Percentiles rank a stretch among this genome's conserved stretches.
Conservation (phyloP, 176 grass and related monocot species). For the Cenchrus purpureus region DNA sequence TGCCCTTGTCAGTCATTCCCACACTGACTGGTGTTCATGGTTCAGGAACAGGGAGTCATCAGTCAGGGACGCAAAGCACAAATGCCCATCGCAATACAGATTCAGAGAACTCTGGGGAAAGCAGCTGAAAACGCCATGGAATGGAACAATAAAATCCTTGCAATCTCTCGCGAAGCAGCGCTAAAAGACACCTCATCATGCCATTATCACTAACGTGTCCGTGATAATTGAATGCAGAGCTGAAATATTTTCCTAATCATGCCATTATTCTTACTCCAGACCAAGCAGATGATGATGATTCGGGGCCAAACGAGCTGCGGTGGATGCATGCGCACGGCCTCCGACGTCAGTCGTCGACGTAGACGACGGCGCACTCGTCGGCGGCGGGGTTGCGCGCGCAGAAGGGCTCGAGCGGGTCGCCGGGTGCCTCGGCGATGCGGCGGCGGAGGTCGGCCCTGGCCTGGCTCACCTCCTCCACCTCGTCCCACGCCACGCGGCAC, state of each 20-base stretch:
- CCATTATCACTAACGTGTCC: neutral
- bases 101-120: neutral
- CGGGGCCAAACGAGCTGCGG: neutral
- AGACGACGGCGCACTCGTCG: slow-evolving; percentile 59
- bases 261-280: neutral
- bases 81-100: neutral
- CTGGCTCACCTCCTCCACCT: slow-evolving; percentile 85
- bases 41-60: too few species aligned
- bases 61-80: neutral
- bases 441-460: slow-evolving; percentile 71
- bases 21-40: too few species aligned
- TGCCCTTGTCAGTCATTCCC: too few species aligned
- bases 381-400: slow-evolving; percentile 59
- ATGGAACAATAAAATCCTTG: neutral
- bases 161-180: neutral
- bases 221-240: neutral
- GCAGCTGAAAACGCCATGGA: neutral
- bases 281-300: neutral
- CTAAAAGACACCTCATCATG: too few species aligned
- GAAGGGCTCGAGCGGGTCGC: slow-evolving; percentile 74
- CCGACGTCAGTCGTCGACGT: slow-evolving; percentile 45
- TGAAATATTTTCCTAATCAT: neutral
- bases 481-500: slow-evolving; percentile 80
- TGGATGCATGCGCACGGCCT: neutral
- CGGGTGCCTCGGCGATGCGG: slow-evolving; percentile 45